Base-by-base conservation (phyloP, 2,329 filamentous ascomycete genomes). In the Penicillium sp. region DNA sequence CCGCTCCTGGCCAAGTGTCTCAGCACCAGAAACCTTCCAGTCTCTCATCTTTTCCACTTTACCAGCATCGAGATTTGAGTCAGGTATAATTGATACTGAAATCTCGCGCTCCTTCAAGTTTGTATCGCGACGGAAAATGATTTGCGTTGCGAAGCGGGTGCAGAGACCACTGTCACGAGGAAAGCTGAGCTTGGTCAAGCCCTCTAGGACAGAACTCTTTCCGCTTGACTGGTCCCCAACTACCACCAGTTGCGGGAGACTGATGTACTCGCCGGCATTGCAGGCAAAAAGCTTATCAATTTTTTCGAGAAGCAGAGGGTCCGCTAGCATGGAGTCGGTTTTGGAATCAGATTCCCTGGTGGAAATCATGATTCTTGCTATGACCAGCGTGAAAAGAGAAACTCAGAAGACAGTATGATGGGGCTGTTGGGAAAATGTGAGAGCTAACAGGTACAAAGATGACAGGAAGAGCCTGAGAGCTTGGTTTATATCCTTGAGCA, bases 81-180 rank as follows among this genome's bases (percentile, higher is more conserved):
- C 18, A 18, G 18, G 18, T 18, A 68, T 70, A 13, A 76, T 71
- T 0, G 60, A 67, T 2, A 68, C 65, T 1, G 52, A 58, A 35
- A 70, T 65, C 13, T 28, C 25, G 4, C 37, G 44, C 1, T 9
- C 0, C 4, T 53, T 43, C 37, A 39, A 34, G 44, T 12, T 50
- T 8, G 8, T 29, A 12, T 57, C 53, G 33, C 69, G 64, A 0
- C 70, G 70, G 26, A 74, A 67, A 9, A 66, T 71, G 39, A 78
- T 76, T 48, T 76, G 68, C 0, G 73, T 76, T 0, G 73, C 71
- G 55, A 73, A 75, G 2, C 70, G 56, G 2, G 73, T 76, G 40
- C 72, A 75, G 3, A 73, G 54, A 0, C 65, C 66, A 33, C 55
- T 59, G 25, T 64, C 60, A 4, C 64, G 64, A 28, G 72, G 73